phyloP scores from a whole-genome alignment of 148 eudicot species.

The Camellia lanceoleosa region DNA sequence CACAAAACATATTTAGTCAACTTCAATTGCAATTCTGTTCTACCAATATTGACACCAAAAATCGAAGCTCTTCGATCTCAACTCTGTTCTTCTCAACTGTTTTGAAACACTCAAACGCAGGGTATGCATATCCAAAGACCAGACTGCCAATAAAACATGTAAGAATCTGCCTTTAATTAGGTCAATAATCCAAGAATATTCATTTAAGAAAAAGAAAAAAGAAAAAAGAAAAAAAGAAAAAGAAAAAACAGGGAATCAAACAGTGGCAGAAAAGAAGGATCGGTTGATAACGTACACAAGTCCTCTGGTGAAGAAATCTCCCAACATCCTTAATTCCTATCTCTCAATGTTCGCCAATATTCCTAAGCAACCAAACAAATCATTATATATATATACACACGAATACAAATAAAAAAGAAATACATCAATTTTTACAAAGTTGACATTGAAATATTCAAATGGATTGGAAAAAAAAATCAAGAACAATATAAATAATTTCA shows the following conservation, averaged over 20 bases:
- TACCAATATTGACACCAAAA: slow-evolving; percentile 99
- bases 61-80: slow-evolving; percentile 70
- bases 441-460: too few species aligned
- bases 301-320: slow-evolving; percentile 61
- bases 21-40: neutral
- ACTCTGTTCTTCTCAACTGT: slow-evolving; percentile 74
- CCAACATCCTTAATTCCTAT: slow-evolving; percentile 54
- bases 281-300: slow-evolving; percentile 55
- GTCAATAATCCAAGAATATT: neutral
- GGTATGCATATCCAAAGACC: slow-evolving; percentile 86
- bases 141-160: slow-evolving; percentile 32
- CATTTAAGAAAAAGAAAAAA: neutral
- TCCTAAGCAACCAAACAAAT: neutral
- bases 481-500: neutral
- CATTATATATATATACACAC: neutral
- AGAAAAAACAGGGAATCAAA: neutral
- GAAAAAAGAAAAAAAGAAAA: neutral
- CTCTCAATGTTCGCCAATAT: neutral
- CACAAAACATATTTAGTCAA: neutral
- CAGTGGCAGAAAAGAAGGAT: too few species aligned
- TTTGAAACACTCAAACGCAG: slow-evolving; percentile 93
- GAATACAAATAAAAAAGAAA: neutral
- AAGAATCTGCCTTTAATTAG: too few species aligned
- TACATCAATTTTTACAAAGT: too few species aligned
- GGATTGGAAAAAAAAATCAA: neutral